A percentile compares a stretch with the other conserved stretches of the same genome.
Evolutionary conservation across 1,284 basidiomycete genomes (phyloP).

Genomic region (Rhizoctonia solani): DNA sequence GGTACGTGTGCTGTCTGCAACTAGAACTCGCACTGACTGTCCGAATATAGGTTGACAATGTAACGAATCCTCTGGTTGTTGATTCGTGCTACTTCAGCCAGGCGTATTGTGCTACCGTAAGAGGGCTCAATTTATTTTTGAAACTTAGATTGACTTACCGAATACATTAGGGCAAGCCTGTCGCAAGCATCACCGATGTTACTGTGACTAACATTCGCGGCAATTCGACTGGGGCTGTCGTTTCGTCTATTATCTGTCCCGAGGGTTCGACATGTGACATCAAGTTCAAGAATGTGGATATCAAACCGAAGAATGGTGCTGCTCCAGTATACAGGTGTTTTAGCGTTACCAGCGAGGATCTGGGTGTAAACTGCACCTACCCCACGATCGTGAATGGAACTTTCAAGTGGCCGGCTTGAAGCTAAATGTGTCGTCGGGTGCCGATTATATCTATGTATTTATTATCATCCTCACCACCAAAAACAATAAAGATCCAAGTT

Average conservation of each 20-base stretch:
- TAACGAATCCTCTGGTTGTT: conserved; percentile 4
- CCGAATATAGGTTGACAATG: not conserved
- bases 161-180: not conserved
- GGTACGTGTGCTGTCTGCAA: not conserved
- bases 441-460: not conserved
- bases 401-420: conserved; percentile 15
- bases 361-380: conserved; percentile 14
- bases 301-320: conserved; percentile 2
- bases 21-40: not conserved
- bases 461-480: not conserved
- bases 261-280: conserved; percentile 16
- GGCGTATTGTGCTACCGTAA: conserved; percentile 9
- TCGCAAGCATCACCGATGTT: conserved; percentile 26
- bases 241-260: conserved; percentile 23
- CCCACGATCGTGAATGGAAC: conserved; percentile 11
- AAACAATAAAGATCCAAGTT: not conserved
- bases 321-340: conserved; percentile 2
- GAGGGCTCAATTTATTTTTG: not conserved
- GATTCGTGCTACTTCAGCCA: conserved; percentile 28
- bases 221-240: not conserved
- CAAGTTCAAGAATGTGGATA: conserved; percentile 18
- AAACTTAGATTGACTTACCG: not conserved
- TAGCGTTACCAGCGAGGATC: conserved; percentile 8
- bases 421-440: not conserved
- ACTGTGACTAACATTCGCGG: conserved; percentile 15